Evolutionary conservation across 169 alveolate species (phyloP).

Genomic region (Cryptosporidium felis): DNA sequence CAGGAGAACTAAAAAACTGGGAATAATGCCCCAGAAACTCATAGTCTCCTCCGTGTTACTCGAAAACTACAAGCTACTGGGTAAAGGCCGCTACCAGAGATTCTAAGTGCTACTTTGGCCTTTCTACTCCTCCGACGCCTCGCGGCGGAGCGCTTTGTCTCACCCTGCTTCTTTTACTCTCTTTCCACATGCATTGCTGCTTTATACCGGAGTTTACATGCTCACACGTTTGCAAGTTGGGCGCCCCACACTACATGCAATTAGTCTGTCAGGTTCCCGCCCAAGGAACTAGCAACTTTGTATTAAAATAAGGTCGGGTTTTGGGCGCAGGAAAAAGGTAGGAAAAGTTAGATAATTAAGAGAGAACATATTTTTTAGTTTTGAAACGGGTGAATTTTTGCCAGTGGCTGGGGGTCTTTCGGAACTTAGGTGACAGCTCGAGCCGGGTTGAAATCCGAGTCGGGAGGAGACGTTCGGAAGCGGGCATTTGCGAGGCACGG

Average conservation of each 20-base stretch:
- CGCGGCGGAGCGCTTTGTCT: no score
- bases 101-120: no score
- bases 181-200: neutral
- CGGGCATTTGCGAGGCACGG: neutral
- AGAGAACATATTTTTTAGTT: no score
- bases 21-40: constrained; percentile 59
- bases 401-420: no score
- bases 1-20: neutral
- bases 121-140: neutral
- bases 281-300: neutral
- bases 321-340: constrained; percentile 12
- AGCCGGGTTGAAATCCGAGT: no score
- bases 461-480: no score
- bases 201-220: constrained; percentile 19
- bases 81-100: no score
- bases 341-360: constrained; percentile 8
- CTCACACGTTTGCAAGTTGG: neutral
- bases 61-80: neutral
- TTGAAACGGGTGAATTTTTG: no score
- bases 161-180: neutral
- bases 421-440: no score
- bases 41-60: constrained; percentile 1
- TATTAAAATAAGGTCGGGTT: neutral
- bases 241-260: constrained; percentile 38
- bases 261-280: neutral